Base-by-base conservation (phyloP, 331 rosid species). In the Cucumis variabilis region DNA sequence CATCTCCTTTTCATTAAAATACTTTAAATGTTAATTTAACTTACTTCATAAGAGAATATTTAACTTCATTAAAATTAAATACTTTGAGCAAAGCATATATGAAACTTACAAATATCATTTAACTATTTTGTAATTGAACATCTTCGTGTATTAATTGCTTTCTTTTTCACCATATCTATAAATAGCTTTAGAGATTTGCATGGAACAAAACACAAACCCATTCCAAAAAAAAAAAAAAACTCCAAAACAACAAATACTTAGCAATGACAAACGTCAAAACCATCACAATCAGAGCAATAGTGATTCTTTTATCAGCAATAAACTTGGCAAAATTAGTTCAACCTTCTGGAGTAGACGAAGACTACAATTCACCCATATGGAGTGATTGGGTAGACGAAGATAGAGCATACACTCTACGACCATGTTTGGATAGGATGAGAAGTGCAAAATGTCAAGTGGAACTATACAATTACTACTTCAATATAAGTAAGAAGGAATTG, bases 341-440 rank as follows among this genome's bases (percentile, higher is more conserved):
- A 76, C 23, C 82, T 48, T 76, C 82, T 1, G 50, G 8, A 13
- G 65, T 44, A 44, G 1, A 44, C 2, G 83, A 48, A 3, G 41
- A 77, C 13, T 23, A 77, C 41, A 77, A n/a, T 77, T 77, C 63
- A 77, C 41, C 65, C 1, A 77, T 77, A 48, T 77, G 65, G 83
- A 11, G 24, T 46, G 13, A 5, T 13, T 77, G 83, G 83, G 13
- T 50, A 2, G 65, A 77, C 4, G 41, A 48, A 0, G 63, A 77
- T 14, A 77, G 41, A 48, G 65, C 21, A 46, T 2, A 0, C 0
- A 77, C 2, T 50, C 83, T 78, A 24, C 33, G 83, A 51, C 83
- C 83, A 0, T 78, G 83, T 50, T 78, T 78, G 23, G 83, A 78
- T 51, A 25, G 27, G 23, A 78, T 78, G 83, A 78, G n/a, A n/a